Conservation (phyloP, 2,329 filamentous ascomycete species). For the Sarocladium oryzae region DNA sequence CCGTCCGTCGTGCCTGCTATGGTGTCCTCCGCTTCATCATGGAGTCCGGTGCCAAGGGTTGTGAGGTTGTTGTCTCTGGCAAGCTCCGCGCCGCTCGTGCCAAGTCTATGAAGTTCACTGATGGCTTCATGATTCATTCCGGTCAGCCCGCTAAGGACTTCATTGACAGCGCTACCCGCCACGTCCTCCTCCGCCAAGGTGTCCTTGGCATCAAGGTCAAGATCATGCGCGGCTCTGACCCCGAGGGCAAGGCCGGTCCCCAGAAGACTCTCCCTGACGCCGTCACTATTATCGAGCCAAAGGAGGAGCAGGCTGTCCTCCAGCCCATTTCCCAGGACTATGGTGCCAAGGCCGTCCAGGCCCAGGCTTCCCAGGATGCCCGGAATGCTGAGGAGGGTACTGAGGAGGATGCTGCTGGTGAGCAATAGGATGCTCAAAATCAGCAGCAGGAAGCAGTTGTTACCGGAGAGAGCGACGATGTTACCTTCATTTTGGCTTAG, state of each 20-base stretch:
- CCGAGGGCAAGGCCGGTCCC: constrained; percentile 96
- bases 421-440: constrained; percentile 29
- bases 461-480: constrained; percentile 8
- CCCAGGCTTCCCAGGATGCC: constrained; percentile 57
- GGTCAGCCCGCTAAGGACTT: constrained; percentile 99
- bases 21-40: constrained; percentile 99
- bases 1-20: constrained; percentile 98
- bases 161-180: constrained; percentile 96
- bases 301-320: constrained; percentile 94
- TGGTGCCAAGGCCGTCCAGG: constrained; percentile 75
- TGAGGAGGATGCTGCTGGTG: constrained; percentile 35
- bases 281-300: constrained; percentile 99
- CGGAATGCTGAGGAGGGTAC: constrained; percentile 47
- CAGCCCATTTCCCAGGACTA: constrained; percentile 98
- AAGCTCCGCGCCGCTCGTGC: constrained; percentile 98
- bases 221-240: constrained; percentile 99
- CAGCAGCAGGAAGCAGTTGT: constrained; percentile 14
- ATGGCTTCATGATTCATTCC: constrained; percentile 99
- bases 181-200: constrained; percentile 99
- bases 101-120: constrained; percentile 99
- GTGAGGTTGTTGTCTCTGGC: constrained; percentile 98
- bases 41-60: constrained; percentile 99
- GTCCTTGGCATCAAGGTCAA: constrained; percentile 99
- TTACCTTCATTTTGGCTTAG: constrained; percentile 5
- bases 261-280: constrained; percentile 97